Evolutionary conservation across 176 grass and related monocot genomes (phyloP).

Genomic region (Miscanthus lutarioriparius): DNA sequence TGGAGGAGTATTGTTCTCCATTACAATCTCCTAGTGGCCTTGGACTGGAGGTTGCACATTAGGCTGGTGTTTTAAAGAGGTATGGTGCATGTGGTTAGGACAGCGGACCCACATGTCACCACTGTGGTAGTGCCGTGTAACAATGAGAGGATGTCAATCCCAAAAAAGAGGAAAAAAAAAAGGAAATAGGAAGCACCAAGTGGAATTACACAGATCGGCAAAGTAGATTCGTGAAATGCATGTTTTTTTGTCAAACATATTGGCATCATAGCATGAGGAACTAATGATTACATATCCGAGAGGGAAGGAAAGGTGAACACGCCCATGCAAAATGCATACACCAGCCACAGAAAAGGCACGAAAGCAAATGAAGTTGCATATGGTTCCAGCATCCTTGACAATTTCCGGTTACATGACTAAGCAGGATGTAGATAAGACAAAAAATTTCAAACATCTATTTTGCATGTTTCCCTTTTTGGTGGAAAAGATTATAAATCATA

Average conservation of each 20-base stretch:
- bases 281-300: conserved; percentile 1
- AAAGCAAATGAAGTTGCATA: neutral
- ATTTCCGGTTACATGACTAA: too few relatives aligned
- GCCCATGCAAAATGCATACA: conserved; percentile 42
- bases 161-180: conserved; percentile 8
- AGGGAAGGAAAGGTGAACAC: conserved; percentile 26
- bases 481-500: too few relatives aligned
- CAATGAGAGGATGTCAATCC: conserved; percentile 53
- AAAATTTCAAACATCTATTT: too few relatives aligned
- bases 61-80: conserved; percentile 49
- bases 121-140: conserved; percentile 28
- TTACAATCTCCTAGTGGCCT: conserved; percentile 38
- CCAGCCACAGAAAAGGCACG: conserved; percentile 22
- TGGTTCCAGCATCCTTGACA: neutral
- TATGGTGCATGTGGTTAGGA: conserved; percentile 32
- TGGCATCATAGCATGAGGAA: neutral
- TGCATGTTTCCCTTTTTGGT: too few relatives aligned
- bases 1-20: conserved; percentile 42
- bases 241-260: conserved; percentile 28
- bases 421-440: too few relatives aligned
- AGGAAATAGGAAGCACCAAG: conserved; percentile 2
- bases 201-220: conserved; percentile 9
- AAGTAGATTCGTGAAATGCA: conserved; percentile 34
- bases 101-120: conserved; percentile 14
- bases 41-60: conserved; percentile 27